Conservation (phyloP, 805 yeast genomes). For the Pichia phayaonensis region DNA sequence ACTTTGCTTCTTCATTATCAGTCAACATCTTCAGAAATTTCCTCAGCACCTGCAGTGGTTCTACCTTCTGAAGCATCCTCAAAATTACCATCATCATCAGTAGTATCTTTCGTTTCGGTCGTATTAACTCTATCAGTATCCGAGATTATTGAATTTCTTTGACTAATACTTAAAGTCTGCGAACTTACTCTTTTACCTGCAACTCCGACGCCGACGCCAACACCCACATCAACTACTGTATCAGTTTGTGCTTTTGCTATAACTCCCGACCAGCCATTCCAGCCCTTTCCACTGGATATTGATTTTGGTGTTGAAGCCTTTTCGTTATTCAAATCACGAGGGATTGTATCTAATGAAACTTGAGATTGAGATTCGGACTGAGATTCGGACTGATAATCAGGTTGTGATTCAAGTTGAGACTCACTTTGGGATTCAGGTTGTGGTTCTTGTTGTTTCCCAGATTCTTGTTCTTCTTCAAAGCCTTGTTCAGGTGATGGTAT, state of each 20-base stretch:
- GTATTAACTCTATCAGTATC: not conserved
- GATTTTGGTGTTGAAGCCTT: not conserved
- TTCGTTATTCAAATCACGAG: not conserved
- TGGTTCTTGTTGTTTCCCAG: not conserved
- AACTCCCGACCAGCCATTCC: conserved; percentile 9
- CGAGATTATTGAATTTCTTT: not conserved
- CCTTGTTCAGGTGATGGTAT: not conserved
- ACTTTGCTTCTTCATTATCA: not conserved
- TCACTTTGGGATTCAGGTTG: not conserved
- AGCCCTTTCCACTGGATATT: not conserved
- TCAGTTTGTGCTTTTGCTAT: not conserved
- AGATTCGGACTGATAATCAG: too few species aligned
- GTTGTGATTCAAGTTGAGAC: not conserved
- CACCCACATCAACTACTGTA: conserved; percentile 1
- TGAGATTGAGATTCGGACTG: too few species aligned
- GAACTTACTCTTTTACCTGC: not conserved
- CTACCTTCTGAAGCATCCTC: conserved; percentile 21
- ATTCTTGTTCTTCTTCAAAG: not conserved
- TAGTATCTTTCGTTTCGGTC: not conserved
- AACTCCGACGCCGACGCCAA: not conserved
- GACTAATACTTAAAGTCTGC: not conserved
- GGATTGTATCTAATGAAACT: not conserved
- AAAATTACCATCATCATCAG: conserved; percentile 15
- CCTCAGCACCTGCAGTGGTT: not conserved
- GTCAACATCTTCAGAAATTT: not conserved